Base-by-base conservation (phyloP, 306 rosid species). In the Vigna angularis region DNA sequence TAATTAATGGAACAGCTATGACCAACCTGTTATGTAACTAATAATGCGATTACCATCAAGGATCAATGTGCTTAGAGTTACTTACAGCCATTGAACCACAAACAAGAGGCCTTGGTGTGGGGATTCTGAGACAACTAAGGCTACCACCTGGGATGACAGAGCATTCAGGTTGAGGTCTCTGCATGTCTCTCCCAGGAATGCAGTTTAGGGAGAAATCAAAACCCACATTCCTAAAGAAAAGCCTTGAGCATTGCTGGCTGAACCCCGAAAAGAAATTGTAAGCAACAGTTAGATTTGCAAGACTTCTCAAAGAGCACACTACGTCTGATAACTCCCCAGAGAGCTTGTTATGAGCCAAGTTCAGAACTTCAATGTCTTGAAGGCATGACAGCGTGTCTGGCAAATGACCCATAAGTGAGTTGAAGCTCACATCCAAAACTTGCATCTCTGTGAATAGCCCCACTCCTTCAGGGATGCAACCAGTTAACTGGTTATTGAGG, bases 221-320 rank as follows among this genome's bases (percentile, higher is more conserved):
- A 6, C 98, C 96, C 66, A 88, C 89, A 83, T 93, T 91, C 80
- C 89, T 85, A 59, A 85, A 69, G 68, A 44, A 76, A 45, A 87
- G 88, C 77, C 70, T 88, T 53, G 86, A 66, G 38, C 99, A 96
- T 80, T 88, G 93, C 67, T 88, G 91, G 70, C 91, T 91, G 55
- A 96, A 86, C 89, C 99, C 99, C 74, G 98, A 96, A 79, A 96
- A 90, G 96, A 96, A 96, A 78, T 96, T 96, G 86, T 85, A 91
- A 30, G 99, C 85, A 65, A 96, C 96, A 0, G 94, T 91, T 58
- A 96, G 79, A 90, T 96, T 96, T 67, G 88, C 48, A 14, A 96
- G 85, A 75, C 86, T 93, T 56, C 78, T 86, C 65, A 93, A 56
- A 20, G 93, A 88, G 76, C 99, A 96, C 7, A 96, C 82, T 59